Percentiles rank a stretch among this genome's conserved stretches.
These are phyloP conservation scores for Lophiostoma macrostomum DNA, from an alignment of 495 filamentous ascomycete genomes.

Conservation along the genomic window DNA sequence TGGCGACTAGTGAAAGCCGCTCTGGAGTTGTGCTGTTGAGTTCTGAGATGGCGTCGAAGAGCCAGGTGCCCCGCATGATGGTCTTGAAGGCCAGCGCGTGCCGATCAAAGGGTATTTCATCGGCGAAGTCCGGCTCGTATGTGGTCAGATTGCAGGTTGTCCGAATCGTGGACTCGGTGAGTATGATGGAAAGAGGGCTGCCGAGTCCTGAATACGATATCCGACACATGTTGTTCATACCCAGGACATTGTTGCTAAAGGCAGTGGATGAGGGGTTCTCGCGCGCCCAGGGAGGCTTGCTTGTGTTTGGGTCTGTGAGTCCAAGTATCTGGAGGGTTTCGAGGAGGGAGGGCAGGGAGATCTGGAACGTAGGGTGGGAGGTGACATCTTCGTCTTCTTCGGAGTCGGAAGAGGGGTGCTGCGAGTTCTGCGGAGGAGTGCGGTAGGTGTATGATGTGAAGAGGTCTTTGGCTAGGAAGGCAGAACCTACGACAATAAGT, in stretches of 20 bases:
- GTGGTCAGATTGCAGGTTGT: slow-evolving; percentile 92
- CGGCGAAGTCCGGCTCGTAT: slow-evolving; percentile 66
- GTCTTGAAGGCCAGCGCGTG: slow-evolving; percentile 82
- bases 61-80: slow-evolving; percentile 82
- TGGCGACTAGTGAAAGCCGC: slow-evolving; percentile 59
- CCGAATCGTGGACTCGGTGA: slow-evolving; percentile 80
- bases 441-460: slow-evolving; percentile 78
- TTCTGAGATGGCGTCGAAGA: slow-evolving; percentile 81
- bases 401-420: slow-evolving; percentile 21
- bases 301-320: slow-evolving; percentile 58
- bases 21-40: slow-evolving; percentile 69
- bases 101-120: slow-evolving; percentile 80
- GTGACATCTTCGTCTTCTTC: slow-evolving; percentile 38
- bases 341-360: slow-evolving; percentile 80
- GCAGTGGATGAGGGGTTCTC: slow-evolving; percentile 49
- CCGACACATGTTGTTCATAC: slow-evolving; percentile 76
- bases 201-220: slow-evolving; percentile 71
- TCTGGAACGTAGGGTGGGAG: slow-evolving; percentile 61
- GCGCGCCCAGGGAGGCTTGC: slow-evolving; percentile 21
- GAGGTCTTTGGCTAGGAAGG: slow-evolving; percentile 77
- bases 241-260: slow-evolving; percentile 72
- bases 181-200: slow-evolving; percentile 70
- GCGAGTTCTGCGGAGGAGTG: slow-evolving; percentile 35
- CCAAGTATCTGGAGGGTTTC: slow-evolving; percentile 95
- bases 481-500: slow-evolving; percentile 55